Evolutionary conservation across 139 green algal genomes (phyloP), one percentile per base, ranked within the genome.

Genomic region (Zygnema circumcarinatum): DNA sequence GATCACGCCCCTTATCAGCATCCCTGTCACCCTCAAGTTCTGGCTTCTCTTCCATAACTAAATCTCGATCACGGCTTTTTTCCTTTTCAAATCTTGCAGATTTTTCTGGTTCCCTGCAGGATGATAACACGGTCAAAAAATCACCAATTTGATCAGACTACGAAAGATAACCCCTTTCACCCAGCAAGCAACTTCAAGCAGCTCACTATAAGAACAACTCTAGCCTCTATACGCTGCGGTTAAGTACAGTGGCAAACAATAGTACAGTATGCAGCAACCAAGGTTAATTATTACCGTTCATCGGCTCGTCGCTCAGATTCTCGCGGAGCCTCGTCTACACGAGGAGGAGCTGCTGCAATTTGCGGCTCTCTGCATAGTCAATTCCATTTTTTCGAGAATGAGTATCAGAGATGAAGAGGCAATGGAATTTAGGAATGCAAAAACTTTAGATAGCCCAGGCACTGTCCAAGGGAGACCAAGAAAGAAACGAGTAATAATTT

Each of bases 1-100:
- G 38, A 38, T 89, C 84, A 11, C 22, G 38, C 0, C 75, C 79
- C 20, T 3, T 25, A 38, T 83, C 84, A 16, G 31, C 32, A 36
- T 74, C 75, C n/a, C 2, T 76, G 40, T 32, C 31, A 36, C 21
- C 81, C 20, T 81, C 76, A 1, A 41, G 32, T 29, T 88, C 22
- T 67, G 47, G 20, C 84, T n/a, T 36, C 33, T 81, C 75, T 32
- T 88, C 35, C 52, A 81, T 78, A 89, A 1, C 83, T 20, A 38
- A 47, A n/a, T 39, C 83, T 75, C 20, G 25, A 3, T 79, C 78
- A 1, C 36, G 31, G 38, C 31, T n/a, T 80, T 67, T 39, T 25
- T 35, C 36, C 79, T 74, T 47, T 56, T 39, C 20, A 56, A 31
- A 25, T 42, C 32, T 56, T 29, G 0, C 1, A 87, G 25, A 31